Percentiles rank a stretch among this genome's conserved stretches.
Conservation (phyloP, 2,329 filamentous ascomycete genomes). For the Arthrobotrys megalospora region DNA sequence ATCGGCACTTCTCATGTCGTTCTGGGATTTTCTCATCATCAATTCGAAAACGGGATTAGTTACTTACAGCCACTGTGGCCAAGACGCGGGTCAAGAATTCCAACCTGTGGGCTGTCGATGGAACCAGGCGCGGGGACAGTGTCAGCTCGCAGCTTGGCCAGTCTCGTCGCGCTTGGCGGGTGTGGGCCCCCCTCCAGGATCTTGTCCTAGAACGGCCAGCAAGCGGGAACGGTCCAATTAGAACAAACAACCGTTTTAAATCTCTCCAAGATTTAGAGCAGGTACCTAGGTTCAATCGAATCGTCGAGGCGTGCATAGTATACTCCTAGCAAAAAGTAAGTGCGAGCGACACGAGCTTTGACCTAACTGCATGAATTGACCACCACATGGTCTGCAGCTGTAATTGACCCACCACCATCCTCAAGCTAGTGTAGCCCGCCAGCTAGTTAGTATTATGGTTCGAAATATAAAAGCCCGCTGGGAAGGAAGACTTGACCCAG, state of each 20-base stretch:
- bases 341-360: not conserved
- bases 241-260: constrained; percentile 18
- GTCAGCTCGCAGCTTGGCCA: constrained; percentile 19
- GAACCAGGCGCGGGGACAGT: not conserved
- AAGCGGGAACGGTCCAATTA: constrained; percentile 7
- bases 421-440: not conserved
- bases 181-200: not conserved
- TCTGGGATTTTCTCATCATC: constrained; percentile 16
- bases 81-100: constrained; percentile 17
- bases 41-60: not conserved
- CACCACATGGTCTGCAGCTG: constrained; percentile 26
- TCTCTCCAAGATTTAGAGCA: constrained; percentile 10
- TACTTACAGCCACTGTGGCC: not conserved
- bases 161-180: constrained; percentile 5
- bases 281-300: constrained; percentile 3
- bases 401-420: not conserved
- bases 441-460: no score
- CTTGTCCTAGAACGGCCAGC: not conserved
- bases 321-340: constrained; percentile 3
- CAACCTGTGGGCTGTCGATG: not conserved
- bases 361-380: not conserved
- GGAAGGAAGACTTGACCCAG: not conserved
- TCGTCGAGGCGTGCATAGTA: not conserved
- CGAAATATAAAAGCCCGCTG: constrained; percentile 7
- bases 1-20: constrained; percentile 15